phyloP scores from a whole-genome alignment of 805 yeast species.

The Saturnispora zaruensis region DNA sequence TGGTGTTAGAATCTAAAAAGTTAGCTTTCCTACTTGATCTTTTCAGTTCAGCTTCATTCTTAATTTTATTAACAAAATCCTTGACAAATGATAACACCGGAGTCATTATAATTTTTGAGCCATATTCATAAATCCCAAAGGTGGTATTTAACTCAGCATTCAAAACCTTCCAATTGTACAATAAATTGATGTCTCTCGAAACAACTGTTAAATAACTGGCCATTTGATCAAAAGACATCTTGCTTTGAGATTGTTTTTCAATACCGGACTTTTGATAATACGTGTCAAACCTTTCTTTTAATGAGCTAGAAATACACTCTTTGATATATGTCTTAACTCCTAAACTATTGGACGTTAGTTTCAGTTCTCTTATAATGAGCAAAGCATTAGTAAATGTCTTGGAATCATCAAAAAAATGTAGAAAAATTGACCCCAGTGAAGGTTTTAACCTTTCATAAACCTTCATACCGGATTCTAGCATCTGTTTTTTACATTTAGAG shows the following conservation, averaged over 20 bases:
- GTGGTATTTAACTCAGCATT: conserved; percentile 18
- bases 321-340: conserved; percentile 11
- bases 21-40: neutral
- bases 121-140: conserved; percentile 16
- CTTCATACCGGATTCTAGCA: conserved; percentile 12
- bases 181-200: conserved; percentile 19
- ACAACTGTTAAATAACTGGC: conserved; percentile 16
- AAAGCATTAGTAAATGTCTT: conserved; percentile 18
- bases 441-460: conserved; percentile 14
- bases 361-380: conserved; percentile 15
- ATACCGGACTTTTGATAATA: conserved; percentile 8
- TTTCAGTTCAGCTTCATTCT: neutral
- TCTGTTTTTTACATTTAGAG: conserved; percentile 10
- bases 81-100: conserved; percentile 18
- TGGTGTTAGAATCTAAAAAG: neutral
- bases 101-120: conserved; percentile 14
- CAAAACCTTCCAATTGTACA: conserved; percentile 22
- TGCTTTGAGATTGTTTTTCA: neutral
- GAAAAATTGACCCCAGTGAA: conserved; percentile 8
- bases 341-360: conserved; percentile 12
- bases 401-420: conserved; percentile 18
- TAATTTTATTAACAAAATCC: conserved; percentile 13
- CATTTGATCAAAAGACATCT: conserved; percentile 13
- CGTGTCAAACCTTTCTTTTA: conserved; percentile 11
- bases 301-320: conserved; percentile 7